Evolutionary conservation across 371 early-diverging fungal species (phyloP).

Genomic region (Sporodiniella umbellata): DNA sequence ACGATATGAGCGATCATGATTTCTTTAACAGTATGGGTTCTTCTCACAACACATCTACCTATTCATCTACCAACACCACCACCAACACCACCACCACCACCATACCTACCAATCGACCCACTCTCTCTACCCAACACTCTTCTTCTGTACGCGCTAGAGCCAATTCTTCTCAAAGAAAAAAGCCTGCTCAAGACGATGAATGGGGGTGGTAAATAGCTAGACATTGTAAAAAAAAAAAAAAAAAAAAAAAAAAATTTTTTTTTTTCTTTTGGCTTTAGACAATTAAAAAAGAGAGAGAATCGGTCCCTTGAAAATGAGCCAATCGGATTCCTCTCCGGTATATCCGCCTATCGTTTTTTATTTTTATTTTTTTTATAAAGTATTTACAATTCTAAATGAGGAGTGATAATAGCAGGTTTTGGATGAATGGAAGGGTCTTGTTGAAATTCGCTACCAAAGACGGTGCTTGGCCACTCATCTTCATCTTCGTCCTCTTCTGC

Average conservation of each 20-base stretch:
- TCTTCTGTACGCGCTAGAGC: conserved; percentile 25
- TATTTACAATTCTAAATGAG: background rate
- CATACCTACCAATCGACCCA: conserved; percentile 18
- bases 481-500: conserved; percentile 23
- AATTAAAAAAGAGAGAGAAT: background rate
- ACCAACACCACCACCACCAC: conserved; percentile 31
- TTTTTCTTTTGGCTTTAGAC: too few species aligned
- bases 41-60: conserved; percentile 14
- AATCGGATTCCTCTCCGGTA: background rate
- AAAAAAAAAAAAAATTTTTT: too few species aligned
- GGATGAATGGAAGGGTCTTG: too few species aligned
- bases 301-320: background rate
- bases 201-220: conserved; percentile 55
- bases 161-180: conserved; percentile 34
- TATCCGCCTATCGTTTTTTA: background rate
- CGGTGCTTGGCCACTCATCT: conserved; percentile 20
- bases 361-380: background rate
- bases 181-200: conserved; percentile 52
- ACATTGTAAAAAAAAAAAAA: background rate
- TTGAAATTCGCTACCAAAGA: conserved; percentile 16
- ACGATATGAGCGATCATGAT: conserved; percentile 42
- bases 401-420: too few species aligned
- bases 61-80: conserved; percentile 31
- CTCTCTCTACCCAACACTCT: background rate
- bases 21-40: conserved; percentile 45